Base-by-base conservation (phyloP, 805 yeast species). In the Kazachstania bromeliacearum region DNA sequence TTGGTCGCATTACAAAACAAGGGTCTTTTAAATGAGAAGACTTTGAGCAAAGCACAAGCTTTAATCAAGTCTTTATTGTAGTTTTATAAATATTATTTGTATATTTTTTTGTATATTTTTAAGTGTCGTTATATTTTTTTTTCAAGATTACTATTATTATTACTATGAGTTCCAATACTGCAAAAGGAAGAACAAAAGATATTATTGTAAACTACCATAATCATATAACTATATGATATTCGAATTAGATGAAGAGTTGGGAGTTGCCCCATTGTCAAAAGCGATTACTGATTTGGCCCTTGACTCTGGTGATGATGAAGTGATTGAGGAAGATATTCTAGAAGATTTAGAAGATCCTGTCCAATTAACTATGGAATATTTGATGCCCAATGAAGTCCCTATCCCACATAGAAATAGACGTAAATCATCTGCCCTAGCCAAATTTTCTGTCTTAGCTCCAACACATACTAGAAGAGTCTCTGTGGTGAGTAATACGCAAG, bases 21-120 rank as follows among this genome's bases (percentile, higher is more conserved):
- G 31, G 71, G 73, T 12, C 39, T 58, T n/a, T 44, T 71, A 15
- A 56, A 55, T 21, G 64, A 65, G 34, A 52, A 55, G 12, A 49
- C 49, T 4, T 65, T 56, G 40, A 35, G 48, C 10, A 56, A 54
- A 21, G 36, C 76, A 22, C 25, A 22, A 22, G 25, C 8, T 22
- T 8, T 12, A 8, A 22, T 22, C 25, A 22, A 22, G 25, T 22
- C 25, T 8, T 12, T 22, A 8, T 22, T 22, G 25, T 22, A 22
- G 12, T 22, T n/a, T n/a, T n/a, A n/a, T n/a, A n/a, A n/a, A n/a
- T n/a, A n/a, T n/a, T n/a, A n/a, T n/a, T n/a, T n/a, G n/a, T n/a
- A n/a, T n/a, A n/a, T n/a, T n/a, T n/a, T n/a, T n/a, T n/a, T n/a
- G n/a, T n/a, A n/a, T n/a, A n/a, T n/a, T n/a, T n/a, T n/a, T n/a